Evolutionary conservation across 345 rosid species (phyloP).

Genomic region (Lumnitzera racemosa): DNA sequence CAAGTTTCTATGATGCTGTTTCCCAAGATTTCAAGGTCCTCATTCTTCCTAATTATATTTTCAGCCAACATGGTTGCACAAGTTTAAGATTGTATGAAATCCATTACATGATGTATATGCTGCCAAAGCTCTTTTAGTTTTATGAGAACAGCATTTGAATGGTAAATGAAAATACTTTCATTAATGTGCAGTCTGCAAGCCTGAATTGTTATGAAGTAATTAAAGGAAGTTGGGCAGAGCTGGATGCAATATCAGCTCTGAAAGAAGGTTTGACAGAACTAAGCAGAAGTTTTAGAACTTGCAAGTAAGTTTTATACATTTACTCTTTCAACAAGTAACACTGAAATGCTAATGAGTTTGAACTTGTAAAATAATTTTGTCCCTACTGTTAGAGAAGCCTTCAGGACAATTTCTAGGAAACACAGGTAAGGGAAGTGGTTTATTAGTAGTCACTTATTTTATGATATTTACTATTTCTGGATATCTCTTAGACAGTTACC

Average conservation of each 20-base stretch:
- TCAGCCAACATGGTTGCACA: no score
- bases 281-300: constrained; percentile 56
- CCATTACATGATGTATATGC: no score
- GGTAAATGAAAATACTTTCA: neutral
- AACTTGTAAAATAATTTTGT: no score
- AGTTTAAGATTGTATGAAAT: no score
- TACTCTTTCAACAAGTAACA: neutral
- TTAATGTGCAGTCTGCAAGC: constrained; percentile 20
- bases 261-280: constrained; percentile 42
- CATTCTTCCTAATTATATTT: neutral
- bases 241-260: constrained; percentile 37
- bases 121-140: no score
- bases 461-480: no score
- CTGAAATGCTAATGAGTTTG: no score
- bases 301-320: constrained; percentile 41
- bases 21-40: constrained; percentile 66
- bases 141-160: no score
- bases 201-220: constrained; percentile 60
- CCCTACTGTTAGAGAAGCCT: no score
- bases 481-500: no score
- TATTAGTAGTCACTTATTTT: no score
- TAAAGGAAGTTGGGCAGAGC: constrained; percentile 65
- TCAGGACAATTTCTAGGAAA: neutral
- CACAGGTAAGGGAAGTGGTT: no score
- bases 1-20: constrained; percentile 72